Base-by-base conservation (phyloP, 2,329 filamentous ascomycete species). In the Neonectria ditissima region DNA sequence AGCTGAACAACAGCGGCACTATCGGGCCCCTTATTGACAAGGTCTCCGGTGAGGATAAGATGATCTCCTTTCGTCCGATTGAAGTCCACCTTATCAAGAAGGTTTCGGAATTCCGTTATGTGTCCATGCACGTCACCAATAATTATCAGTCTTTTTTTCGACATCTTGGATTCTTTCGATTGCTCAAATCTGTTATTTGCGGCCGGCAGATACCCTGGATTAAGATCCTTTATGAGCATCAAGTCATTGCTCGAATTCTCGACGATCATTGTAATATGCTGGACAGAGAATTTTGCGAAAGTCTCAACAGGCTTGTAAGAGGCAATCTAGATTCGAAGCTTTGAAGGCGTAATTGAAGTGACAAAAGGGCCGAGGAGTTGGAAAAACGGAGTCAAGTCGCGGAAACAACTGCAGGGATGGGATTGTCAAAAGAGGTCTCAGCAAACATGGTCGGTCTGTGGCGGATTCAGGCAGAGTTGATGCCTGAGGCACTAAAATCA, bases 111-210 rank as follows among this genome's bases (percentile, higher is more conserved):
- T 65, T 93, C 87, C 9, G 85, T 75, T 65, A 86, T 87, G 78
- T 94, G 94, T 13, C 94, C 94, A 79, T 97, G 94, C 1, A 97
- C 92, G 79, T 97, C 94, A 50, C 94, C 94, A 28, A 97, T 83
- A 59, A 97, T 84, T n/a, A 97, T 43, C 1, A 73, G 32, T 34
- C 65, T 67, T 53, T 55, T 50, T 10, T 56, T 14, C 16, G n/a
- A 10, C 4, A 18, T 2, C 3, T 11, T n/a, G 4, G 8, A 10
- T 20, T 1, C n/a, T 11, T 18, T 41, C 9, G 4, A 2, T 9
- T 11, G 37, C 5, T 9, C 37, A 1, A n/a, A 41, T 41, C 1
- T 4, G 5, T 18, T 41, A 20, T 41, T 41, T 10, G n/a, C 18
- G 3, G 10, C 9, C 8, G 37, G 37, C 5, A 41, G 8, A 7